Conservation (phyloP, 441 rosid genomes). For the Raphanus hybrid region DNA sequence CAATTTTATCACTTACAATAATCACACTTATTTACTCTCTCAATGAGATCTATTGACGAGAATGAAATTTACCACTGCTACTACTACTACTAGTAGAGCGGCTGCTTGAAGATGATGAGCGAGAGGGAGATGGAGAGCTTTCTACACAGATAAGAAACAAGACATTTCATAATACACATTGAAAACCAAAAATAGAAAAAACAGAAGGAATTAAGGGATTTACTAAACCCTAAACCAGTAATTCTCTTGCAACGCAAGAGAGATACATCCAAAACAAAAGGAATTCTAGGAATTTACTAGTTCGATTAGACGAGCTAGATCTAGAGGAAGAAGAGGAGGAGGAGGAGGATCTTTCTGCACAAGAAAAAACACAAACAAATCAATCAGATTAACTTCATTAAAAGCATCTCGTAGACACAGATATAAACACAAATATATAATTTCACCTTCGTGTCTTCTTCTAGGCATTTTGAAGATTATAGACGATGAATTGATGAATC, state of each 20-base stretch:
- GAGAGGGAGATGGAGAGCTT: background rate
- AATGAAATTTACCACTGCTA: constrained; percentile 1
- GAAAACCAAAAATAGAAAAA: too few species aligned
- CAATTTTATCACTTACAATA: background rate
- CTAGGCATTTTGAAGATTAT: constrained; percentile 1
- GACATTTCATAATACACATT: background rate
- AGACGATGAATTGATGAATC: background rate
- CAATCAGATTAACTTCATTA: background rate
- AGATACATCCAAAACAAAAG: background rate
- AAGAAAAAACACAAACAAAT: background rate
- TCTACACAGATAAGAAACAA: background rate
- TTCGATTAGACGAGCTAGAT: background rate
- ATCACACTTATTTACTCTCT: background rate
- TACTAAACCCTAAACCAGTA: background rate
- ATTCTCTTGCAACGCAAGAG: background rate
- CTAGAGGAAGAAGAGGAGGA: background rate
- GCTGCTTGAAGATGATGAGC: background rate
- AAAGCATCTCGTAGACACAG: constrained; percentile 1
- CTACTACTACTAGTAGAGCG: background rate
- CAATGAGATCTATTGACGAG: background rate
- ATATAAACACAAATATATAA: background rate
- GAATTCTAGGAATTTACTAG: background rate
- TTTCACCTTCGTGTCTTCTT: background rate
- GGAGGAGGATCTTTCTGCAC: constrained; percentile 1
- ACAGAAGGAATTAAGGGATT: background rate